Evolutionary conservation across 768 basidiomycete species (phyloP), one percentile per base, ranked within the genome.

Genomic region (Neoboletus brunneissimus): DNA sequence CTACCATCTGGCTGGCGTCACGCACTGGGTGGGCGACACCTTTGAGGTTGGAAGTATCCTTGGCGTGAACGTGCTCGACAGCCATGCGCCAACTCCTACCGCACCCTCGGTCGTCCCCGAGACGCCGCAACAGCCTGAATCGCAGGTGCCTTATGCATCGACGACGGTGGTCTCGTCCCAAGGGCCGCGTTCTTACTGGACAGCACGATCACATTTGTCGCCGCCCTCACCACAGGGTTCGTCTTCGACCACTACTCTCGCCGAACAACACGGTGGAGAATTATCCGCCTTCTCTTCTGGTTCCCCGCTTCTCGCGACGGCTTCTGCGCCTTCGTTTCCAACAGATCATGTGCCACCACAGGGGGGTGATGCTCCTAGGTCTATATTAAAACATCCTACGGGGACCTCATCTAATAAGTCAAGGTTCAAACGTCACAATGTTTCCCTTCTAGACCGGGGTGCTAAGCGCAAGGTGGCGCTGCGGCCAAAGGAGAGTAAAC

Each of bases 41-140:
- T 93, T 93, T 59, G 87, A 90, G 64, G 76, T 93, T 37, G 91
- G 91, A 3, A 79, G 79, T n/a, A 79, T 93, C 57, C 74, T 91
- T 37, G 91, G 89, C 12, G 78, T 91, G 49, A 80, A 84, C 58
- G 73, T 88, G 32, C 72, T 86, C 48, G 73, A 79, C 48, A 38
- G 25, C 43, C 61, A 61, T 15, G 63, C 56, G 0, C 55, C 58
- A 13, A 47, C 55, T 18, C 48, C 51, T 27, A 18, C 29, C 23
- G 16, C 32, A 15, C 47, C 59, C 4, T 22, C 48, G 18, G 43
- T 47, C 29, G 48, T 37, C 29, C 53, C 55, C 10, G 57, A 55
- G 41, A 29, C 25, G 5, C 47, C 55, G 2, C 59, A 40, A 23
- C 55, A 35, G 4, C 57, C 53, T n/a, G n/a, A n/a, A 25, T 4